Base-by-base conservation (phyloP, 352 stramenopile species). In the Plasmopara muralis region DNA sequence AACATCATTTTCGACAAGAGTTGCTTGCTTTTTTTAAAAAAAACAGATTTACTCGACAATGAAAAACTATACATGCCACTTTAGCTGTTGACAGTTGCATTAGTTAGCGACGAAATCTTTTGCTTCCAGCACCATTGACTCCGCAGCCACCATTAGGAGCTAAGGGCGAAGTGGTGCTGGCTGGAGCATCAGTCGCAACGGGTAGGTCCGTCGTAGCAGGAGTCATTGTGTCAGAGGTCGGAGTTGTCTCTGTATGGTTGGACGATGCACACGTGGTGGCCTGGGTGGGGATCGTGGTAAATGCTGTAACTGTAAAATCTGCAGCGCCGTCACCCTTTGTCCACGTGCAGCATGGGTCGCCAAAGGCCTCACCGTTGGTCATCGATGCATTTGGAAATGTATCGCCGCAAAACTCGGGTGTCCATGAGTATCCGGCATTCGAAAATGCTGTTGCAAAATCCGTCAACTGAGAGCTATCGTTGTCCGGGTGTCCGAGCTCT, bases 311-410 rank as follows among this genome's bases (percentile, higher is more conserved):
- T 13, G 51, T 62, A 38, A 74, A 74, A 47, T 78, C 66, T 6
- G 71, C 44, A 4, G 38, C 67, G 33, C 52, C 20, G 20, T 25
- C 63, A 29, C 66, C 58, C 49, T 60, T 63, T 25, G 51, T 66
- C 68, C 68, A 82, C 57, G 60, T 74, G 68, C 71, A 81, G 33
- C 71, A 81, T 52, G 71, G 71, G 60, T 81, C 71, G 5, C 71
- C 71, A 56, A 82, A 74, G 34, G 66, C 71, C 14, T 55, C 65
- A 42, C 71, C 71, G 60, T 67, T 65, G 15, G 65, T 74, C 57
- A 73, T 68, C 8, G 40, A 52, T 1, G 61, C 16, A n/a, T 55
- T 55, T 15, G 55, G 55, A 54, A 70, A 70, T 37, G 42, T 57
- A 7, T 43, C 49, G 18, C 53, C 51, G 38, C 62, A 70, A 41